Conservation (phyloP, 1,284 basidiomycete genomes). For the Irpex rosettiformis region DNA sequence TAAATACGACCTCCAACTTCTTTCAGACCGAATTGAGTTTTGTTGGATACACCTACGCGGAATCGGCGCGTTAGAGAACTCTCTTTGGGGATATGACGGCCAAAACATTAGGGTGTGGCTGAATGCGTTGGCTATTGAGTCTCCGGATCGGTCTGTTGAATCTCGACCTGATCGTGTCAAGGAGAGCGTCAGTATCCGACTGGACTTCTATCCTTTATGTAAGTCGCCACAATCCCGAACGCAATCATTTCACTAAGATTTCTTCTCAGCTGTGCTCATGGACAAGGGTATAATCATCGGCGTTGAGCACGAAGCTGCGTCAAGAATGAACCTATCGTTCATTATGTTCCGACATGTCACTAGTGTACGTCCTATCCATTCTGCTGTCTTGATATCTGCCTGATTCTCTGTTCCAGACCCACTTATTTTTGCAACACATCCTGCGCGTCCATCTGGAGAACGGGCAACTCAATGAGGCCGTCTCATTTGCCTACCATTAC, state of each 20-base stretch:
- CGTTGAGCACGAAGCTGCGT: slow-evolving; percentile 83
- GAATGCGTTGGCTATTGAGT: slow-evolving; percentile 89
- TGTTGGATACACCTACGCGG: slow-evolving; percentile 98
- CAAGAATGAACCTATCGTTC: slow-evolving; percentile 81
- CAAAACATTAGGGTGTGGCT: slow-evolving; percentile 90
- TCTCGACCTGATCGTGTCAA: slow-evolving; percentile 65
- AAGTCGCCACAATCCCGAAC: slow-evolving; percentile 33
- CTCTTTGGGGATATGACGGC: slow-evolving; percentile 97
- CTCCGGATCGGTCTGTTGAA: slow-evolving; percentile 36
- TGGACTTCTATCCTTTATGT: slow-evolving; percentile 97
- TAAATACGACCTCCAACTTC: slow-evolving; percentile 96
- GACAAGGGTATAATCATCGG: slow-evolving; percentile 99
- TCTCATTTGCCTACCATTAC: slow-evolving; percentile 86
- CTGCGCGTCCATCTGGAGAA: slow-evolving; percentile 81
- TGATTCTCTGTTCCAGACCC: slow-evolving; percentile 52
- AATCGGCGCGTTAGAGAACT: slow-evolving; percentile 92
- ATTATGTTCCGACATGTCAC: slow-evolving; percentile 91
- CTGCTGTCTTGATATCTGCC: background rate
- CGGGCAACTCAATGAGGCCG: slow-evolving; percentile 73
- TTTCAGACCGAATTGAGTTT: slow-evolving; percentile 94
- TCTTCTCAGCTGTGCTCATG: slow-evolving; percentile 82
- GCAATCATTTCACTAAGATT: slow-evolving; percentile 1
- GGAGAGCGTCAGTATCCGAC: slow-evolving; percentile 86
- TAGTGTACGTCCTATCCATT: slow-evolving; percentile 52
- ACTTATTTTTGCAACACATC: slow-evolving; percentile 93